Percentiles rank a stretch among this genome's conserved stretches.
Conservation (phyloP, 352 stramenopile species). For the Thalassiosira livingstoniorum region DNA sequence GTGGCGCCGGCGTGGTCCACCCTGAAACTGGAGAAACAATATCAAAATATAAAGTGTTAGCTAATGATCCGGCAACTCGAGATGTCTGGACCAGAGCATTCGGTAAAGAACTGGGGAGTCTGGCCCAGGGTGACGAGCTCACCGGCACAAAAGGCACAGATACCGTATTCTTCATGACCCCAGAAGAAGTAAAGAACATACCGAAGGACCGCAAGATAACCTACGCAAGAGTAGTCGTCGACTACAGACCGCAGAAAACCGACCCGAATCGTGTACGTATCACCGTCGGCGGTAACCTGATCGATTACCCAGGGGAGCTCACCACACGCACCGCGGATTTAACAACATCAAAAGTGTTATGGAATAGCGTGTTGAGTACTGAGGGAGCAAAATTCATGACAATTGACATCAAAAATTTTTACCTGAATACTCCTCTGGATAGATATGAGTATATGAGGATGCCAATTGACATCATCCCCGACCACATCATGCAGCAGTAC, state of each 20-base stretch:
- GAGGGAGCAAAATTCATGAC: conserved; percentile 34
- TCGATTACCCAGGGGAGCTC: conserved; percentile 39
- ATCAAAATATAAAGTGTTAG: conserved; percentile 16
- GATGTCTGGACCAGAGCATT: conserved; percentile 38
- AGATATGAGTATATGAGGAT: conserved; percentile 38
- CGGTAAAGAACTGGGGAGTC: conserved; percentile 44
- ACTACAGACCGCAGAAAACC: conserved; percentile 38
- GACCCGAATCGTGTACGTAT: conserved; percentile 36
- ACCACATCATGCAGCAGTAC: conserved; percentile 44
- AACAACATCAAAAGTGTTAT: conserved; percentile 38
- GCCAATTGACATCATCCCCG: conserved; percentile 11
- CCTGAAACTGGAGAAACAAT: conserved; percentile 12
- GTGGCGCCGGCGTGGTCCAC: too few species aligned
- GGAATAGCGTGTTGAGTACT: conserved; percentile 53
- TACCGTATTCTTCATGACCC: conserved; percentile 57
- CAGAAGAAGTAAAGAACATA: conserved; percentile 27
- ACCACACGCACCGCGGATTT: conserved; percentile 45
- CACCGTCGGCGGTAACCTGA: conserved; percentile 43
- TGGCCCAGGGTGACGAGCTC: conserved; percentile 35
- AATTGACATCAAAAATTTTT: conserved; percentile 54
- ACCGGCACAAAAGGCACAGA: conserved; percentile 29
- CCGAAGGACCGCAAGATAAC: conserved; percentile 31
- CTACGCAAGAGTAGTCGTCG: conserved; percentile 43
- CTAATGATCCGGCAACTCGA: conserved; percentile 1
- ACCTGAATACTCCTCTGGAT: conserved; percentile 39